Conservation (phyloP, 371 early-diverging fungal species). For the Coemansia sp. region DNA sequence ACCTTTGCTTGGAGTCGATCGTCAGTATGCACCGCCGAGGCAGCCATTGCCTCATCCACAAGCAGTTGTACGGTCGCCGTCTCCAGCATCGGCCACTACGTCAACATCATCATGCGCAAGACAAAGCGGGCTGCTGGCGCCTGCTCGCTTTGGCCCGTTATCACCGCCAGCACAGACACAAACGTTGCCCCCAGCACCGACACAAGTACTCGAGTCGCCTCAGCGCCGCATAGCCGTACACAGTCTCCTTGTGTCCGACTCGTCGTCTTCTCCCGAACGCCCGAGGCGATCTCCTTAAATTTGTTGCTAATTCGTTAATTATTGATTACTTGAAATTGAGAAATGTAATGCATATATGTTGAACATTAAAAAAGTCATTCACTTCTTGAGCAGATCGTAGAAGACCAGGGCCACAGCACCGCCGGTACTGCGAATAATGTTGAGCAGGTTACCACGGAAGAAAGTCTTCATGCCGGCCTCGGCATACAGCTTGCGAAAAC, state of each 20-base stretch:
- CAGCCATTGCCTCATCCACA: background rate
- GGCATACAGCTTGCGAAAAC: conserved; percentile 65
- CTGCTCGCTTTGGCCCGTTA: background rate
- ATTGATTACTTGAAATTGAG: background rate
- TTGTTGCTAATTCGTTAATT: background rate
- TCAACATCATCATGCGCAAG: conserved; percentile 9
- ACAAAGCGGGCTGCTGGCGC: conserved; percentile 1
- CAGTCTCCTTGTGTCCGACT: conserved; percentile 30
- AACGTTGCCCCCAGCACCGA: background rate
- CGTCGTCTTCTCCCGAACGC: conserved; percentile 44
- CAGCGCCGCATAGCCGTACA: conserved; percentile 46
- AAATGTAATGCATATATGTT: background rate
- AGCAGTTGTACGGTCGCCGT: background rate
- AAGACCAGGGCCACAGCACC: conserved; percentile 75
- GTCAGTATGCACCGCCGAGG: background rate
- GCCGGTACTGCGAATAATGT: conserved; percentile 77
- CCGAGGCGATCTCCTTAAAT: conserved; percentile 20
- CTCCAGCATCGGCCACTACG: conserved; percentile 1
- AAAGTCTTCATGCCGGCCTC: conserved; percentile 74
- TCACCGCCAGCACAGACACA: background rate
- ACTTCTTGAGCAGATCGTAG: conserved; percentile 55
- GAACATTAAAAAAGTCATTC: conserved; percentile 10
- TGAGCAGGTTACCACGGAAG: conserved; percentile 81
- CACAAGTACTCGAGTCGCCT: conserved; percentile 10
- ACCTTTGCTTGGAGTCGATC: background rate